phyloP scores from a whole-genome alignment of 2,329 filamentous ascomycete species.

The Aspergillus pseudoterreus region DNA sequence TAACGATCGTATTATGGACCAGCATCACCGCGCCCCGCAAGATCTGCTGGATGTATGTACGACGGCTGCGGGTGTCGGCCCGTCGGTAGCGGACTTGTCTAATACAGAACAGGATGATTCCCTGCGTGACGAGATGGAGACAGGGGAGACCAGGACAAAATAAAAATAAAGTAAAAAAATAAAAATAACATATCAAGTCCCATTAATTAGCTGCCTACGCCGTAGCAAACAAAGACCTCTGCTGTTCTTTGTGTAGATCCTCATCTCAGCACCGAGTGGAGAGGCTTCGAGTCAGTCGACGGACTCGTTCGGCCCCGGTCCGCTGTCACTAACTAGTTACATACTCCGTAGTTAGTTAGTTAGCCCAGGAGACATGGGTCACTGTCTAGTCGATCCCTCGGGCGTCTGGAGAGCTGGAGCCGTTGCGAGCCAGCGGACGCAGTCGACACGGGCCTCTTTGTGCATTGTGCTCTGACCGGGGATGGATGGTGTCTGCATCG shows the following conservation, averaged over 20 bases:
- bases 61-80: conserved; percentile 23
- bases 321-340: too few species aligned
- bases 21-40: conserved; percentile 12
- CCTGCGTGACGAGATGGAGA: conserved; percentile 7
- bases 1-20: conserved; percentile 1
- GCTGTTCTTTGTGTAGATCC: conserved; percentile 1
- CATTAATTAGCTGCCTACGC: too few species aligned
- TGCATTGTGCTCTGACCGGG: conserved; percentile 11
- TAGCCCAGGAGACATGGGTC: too few species aligned
- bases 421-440: background rate
- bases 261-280: background rate
- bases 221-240: too few species aligned
- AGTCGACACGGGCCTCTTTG: conserved; percentile 13
- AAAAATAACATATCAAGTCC: too few species aligned
- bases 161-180: too few species aligned
- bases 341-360: too few species aligned
- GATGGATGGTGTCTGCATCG: background rate
- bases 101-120: background rate
- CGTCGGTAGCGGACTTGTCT: conserved; percentile 20
- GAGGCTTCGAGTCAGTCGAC: background rate
- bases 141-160: background rate
- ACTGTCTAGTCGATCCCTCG: too few species aligned
- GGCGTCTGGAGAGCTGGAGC: too few species aligned
- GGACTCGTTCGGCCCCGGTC: too few species aligned
- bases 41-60: conserved; percentile 24